Percentiles rank a stretch among this genome's conserved stretches.
Conservation (phyloP, 1,139 yeast species). For the Pneumocystis jirovecii region DNA sequence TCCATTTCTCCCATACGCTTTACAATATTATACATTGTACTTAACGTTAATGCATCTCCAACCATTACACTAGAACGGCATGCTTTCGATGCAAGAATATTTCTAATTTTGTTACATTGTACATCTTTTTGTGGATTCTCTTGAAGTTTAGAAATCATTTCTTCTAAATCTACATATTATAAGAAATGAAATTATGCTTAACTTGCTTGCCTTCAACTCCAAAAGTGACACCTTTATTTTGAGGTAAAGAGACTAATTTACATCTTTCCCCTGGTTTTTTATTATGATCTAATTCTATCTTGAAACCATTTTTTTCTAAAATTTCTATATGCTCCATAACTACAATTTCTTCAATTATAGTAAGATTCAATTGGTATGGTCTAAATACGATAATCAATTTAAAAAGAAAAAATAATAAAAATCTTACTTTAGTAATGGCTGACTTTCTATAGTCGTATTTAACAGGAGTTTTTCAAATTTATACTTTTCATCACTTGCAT, state of each 20-base stretch:
- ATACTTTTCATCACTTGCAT: slow-evolving; percentile 89
- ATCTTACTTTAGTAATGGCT: slow-evolving; percentile 41
- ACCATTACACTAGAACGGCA: slow-evolving; percentile 90
- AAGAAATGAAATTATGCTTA: background rate
- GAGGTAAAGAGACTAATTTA: slow-evolving; percentile 48
- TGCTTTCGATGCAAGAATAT: slow-evolving; percentile 87
- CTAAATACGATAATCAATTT: slow-evolving; percentile 1
- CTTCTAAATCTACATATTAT: slow-evolving; percentile 47
- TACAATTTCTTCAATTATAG: slow-evolving; percentile 60
- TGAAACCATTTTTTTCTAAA: slow-evolving; percentile 66
- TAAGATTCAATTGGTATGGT: slow-evolving; percentile 51
- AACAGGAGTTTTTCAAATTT: slow-evolving; percentile 62
- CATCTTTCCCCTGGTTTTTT: slow-evolving; percentile 44
- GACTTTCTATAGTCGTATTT: slow-evolving; percentile 45
- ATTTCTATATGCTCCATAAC: slow-evolving; percentile 43
- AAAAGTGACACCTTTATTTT: slow-evolving; percentile 55
- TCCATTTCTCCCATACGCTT: slow-evolving; percentile 53
- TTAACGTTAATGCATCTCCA: slow-evolving; percentile 49
- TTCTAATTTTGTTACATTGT: slow-evolving; percentile 61
- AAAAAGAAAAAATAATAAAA: no score
- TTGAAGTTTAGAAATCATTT: slow-evolving; percentile 47
- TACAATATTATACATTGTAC: slow-evolving; percentile 55
- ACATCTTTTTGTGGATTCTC: slow-evolving; percentile 29
- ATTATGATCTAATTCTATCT: slow-evolving; percentile 35
- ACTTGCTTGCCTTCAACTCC: slow-evolving; percentile 23